These are phyloP conservation scores for Bauhinia variegata DNA, from an alignment of 306 rosid genomes.

Conservation along the genomic window DNA sequence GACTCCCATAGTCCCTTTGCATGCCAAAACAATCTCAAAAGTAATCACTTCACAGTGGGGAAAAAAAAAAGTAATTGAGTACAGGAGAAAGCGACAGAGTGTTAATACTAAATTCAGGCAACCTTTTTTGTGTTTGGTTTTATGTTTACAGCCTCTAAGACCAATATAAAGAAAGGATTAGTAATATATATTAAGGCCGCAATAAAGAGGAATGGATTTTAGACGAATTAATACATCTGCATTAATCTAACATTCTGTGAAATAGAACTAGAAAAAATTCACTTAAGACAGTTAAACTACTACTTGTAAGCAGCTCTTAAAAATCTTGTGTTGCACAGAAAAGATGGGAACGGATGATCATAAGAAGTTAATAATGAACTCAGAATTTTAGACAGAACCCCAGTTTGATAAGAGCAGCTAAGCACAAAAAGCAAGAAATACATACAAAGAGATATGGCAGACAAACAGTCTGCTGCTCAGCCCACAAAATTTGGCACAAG, in stretches of 20 bases:
- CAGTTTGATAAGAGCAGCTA: slow-evolving; percentile 13
- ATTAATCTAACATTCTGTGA: neutral
- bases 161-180: neutral
- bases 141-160: neutral
- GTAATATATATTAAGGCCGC: neutral
- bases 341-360: neutral
- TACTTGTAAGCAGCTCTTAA: no score
- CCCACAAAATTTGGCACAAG: no score
- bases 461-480: no score
- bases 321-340: neutral
- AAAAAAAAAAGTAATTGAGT: neutral
- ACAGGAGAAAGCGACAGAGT: slow-evolving; percentile 13
- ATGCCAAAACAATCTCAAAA: neutral
- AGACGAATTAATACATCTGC: slow-evolving; percentile 1
- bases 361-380: neutral
- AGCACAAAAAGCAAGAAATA: neutral
- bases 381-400: neutral
- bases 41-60: neutral
- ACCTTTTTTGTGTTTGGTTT: neutral
- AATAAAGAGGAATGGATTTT: neutral
- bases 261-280: neutral
- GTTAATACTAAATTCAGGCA: slow-evolving; percentile 11
- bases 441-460: neutral
- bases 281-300: neutral
- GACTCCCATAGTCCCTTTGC: neutral